phyloP scores from a whole-genome alignment of 805 yeast species.

The Hanseniaspora taiwanica region DNA sequence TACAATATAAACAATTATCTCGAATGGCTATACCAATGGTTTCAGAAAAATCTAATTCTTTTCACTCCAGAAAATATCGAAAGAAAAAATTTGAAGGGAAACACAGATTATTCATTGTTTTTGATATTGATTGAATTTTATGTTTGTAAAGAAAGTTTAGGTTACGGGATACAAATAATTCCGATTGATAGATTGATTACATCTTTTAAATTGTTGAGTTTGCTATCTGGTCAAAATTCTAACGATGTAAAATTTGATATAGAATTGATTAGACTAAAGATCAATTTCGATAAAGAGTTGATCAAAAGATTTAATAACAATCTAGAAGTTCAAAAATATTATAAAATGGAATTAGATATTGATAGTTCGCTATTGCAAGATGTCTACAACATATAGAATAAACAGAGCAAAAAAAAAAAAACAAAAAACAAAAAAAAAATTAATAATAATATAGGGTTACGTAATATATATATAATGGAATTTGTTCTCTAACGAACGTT shows the following conservation, averaged over 20 bases:
- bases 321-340: not conserved
- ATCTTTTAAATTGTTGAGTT: not conserved
- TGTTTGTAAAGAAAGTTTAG: not conserved
- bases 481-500: slow-evolving; percentile 47
- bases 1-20: not conserved
- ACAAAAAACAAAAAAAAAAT: too few species aligned
- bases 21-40: not conserved
- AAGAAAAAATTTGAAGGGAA: not conserved
- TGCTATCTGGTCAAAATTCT: not conserved
- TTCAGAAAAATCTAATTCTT: too few species aligned
- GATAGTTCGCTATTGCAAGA: not conserved
- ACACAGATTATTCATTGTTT: not conserved
- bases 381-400: not conserved
- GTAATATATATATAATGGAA: not conserved
- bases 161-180: not conserved
- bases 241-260: not conserved
- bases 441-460: too few species aligned
- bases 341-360: not conserved
- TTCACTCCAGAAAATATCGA: too few species aligned
- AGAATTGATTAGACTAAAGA: not conserved
- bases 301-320: not conserved
- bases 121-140: not conserved
- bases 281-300: not conserved
- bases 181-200: not conserved
- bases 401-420: too few species aligned